Conservation (phyloP, 225 moss, liverwort and hornwort genomes). For the Anthoceros angustus region DNA sequence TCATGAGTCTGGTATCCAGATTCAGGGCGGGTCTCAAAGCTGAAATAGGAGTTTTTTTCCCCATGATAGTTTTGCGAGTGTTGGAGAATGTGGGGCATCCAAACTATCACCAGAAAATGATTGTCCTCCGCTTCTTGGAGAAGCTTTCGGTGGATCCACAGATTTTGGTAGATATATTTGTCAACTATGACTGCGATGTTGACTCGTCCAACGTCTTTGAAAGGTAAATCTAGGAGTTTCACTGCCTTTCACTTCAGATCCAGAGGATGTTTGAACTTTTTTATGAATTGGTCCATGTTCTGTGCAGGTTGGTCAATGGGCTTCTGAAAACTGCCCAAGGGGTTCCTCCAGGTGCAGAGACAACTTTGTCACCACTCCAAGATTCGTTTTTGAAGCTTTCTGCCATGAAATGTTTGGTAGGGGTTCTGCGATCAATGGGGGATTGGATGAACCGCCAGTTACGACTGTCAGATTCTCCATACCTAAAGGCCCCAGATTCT, state of each 20-base stretch:
- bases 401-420: conserved; percentile 97
- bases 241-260: not conserved
- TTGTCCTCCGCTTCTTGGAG: conserved; percentile 91
- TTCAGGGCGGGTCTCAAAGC: conserved; percentile 97
- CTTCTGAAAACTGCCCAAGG: conserved; percentile 96
- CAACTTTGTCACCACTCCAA: conserved; percentile 70
- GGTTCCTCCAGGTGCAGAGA: conserved; percentile 87
- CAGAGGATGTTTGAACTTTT: not conserved
- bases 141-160: conserved; percentile 99
- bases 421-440: conserved; percentile 95
- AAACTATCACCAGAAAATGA: conserved; percentile 83
- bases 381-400: conserved; percentile 81
- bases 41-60: conserved; percentile 96
- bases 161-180: conserved; percentile 96
- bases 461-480: conserved; percentile 78
- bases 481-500: conserved; percentile 56
- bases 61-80: conserved; percentile 96
- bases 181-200: conserved; percentile 98
- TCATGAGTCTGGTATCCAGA: conserved; percentile 98
- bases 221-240: conserved; percentile 33
- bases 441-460: conserved; percentile 98
- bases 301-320: conserved; percentile 90
- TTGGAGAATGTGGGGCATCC: conserved; percentile 97
- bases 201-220: conserved; percentile 98
- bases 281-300: not conserved